phyloP scores from a whole-genome alignment of 208 protist genomes.

The Leishmania aethiopica region DNA sequence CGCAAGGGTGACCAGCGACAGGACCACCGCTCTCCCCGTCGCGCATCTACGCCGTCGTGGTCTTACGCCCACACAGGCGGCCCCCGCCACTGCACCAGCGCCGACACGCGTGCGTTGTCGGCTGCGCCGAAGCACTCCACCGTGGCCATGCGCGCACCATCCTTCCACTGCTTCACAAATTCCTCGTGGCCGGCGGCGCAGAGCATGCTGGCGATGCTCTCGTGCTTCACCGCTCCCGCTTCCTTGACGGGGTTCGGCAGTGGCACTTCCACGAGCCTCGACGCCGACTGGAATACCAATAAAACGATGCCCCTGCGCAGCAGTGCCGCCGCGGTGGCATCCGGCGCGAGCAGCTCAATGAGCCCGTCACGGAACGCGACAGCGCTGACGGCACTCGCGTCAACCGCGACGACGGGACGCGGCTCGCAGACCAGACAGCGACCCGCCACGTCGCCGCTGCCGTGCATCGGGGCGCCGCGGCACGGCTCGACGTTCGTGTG shows the following conservation, averaged over 20 bases:
- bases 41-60: neutral
- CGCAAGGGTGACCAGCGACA: neutral
- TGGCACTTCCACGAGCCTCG: conserved; percentile 11
- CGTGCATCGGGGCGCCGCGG: conserved; percentile 18
- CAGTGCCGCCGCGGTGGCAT: neutral
- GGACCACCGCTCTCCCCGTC: neutral
- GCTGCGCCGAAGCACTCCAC: conserved; percentile 27
- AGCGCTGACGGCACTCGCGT: conserved; percentile 17
- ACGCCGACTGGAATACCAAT: conserved; percentile 13
- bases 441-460: conserved; percentile 24
- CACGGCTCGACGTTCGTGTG: conserved; percentile 25
- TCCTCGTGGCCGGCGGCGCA: neutral
- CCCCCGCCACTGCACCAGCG: conserved; percentile 22
- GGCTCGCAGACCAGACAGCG: conserved; percentile 70
- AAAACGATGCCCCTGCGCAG: conserved; percentile 13
- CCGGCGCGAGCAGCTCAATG: conserved; percentile 12
- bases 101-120: conserved; percentile 19
- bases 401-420: conserved; percentile 39
- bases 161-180: conserved; percentile 19
- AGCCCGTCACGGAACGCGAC: conserved; percentile 24
- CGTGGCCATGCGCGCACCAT: neutral
- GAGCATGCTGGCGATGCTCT: conserved; percentile 12
- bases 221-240: neutral
- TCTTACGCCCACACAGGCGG: neutral
- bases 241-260: neutral